These are phyloP conservation scores for Huiozyma naganishii DNA, from an alignment of 805 yeast genomes.

Conservation along the genomic window DNA sequence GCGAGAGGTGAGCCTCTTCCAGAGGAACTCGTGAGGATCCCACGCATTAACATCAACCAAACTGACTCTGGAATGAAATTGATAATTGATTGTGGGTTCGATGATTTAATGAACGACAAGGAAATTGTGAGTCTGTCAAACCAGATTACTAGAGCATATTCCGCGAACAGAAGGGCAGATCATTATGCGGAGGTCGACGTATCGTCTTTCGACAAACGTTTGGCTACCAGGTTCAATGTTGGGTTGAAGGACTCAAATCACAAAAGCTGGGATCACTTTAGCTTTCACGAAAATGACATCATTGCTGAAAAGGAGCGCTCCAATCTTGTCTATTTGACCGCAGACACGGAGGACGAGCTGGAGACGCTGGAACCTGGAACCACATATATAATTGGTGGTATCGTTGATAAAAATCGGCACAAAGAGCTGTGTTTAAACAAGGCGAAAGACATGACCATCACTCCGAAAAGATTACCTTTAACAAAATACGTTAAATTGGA, in stretches of 20 bases:
- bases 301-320: conserved; percentile 24
- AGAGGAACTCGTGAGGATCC: conserved; percentile 30
- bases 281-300: conserved; percentile 35
- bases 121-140: conserved; percentile 58
- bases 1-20: conserved; percentile 33
- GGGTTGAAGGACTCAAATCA: conserved; percentile 44
- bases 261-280: conserved; percentile 56
- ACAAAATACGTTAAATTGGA: conserved; percentile 71
- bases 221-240: conserved; percentile 59
- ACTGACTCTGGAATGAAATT: conserved; percentile 39
- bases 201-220: conserved; percentile 52
- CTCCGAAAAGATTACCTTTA: conserved; percentile 75
- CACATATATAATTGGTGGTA: conserved; percentile 88
- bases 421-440: conserved; percentile 70
- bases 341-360: conserved; percentile 71
- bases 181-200: conserved; percentile 49
- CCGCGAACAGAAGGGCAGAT: conserved; percentile 57
- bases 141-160: conserved; percentile 75
- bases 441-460: conserved; percentile 61
- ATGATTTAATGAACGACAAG: conserved; percentile 74
- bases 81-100: conserved; percentile 84
- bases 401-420: conserved; percentile 89
- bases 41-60: conserved; percentile 35
- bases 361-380: conserved; percentile 52
- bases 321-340: conserved; percentile 61